phyloP scores from a whole-genome alignment of 257 asterid genomes.

The Nicotiana otophora region DNA sequence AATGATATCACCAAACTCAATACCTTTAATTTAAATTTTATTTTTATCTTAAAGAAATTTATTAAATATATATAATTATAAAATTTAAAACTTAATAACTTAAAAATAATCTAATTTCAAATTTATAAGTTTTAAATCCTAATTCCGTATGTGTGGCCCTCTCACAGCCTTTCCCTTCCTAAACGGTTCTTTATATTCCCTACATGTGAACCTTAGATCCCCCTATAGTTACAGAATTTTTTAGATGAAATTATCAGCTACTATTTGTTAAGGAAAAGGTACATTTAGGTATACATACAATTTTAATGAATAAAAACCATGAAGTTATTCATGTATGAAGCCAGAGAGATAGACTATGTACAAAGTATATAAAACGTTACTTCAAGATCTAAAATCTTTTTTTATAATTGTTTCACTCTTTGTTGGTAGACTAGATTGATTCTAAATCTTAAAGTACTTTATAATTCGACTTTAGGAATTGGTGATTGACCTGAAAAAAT shows the following conservation, averaged over 20 bases:
- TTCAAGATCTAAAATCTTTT: neutral
- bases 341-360: neutral
- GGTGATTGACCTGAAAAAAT: neutral
- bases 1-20: too few relatives aligned
- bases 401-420: neutral
- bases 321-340: neutral
- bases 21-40: too few relatives aligned
- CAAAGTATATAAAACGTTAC: neutral
- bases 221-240: neutral
- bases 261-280: neutral
- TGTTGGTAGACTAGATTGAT: neutral
- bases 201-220: neutral
- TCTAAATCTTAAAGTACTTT: neutral
- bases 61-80: too few relatives aligned
- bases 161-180: slow-evolving; percentile 26
- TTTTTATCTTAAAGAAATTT: too few relatives aligned
- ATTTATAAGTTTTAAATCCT: too few relatives aligned
- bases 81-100: too few relatives aligned
- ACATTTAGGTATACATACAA: neutral
- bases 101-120: too few relatives aligned
- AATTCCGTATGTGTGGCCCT: neutral
- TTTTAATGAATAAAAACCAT: neutral
- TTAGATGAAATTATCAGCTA: neutral
- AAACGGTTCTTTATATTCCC: slow-evolving; percentile 24
- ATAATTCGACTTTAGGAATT: neutral